A percentile compares a stretch with the other conserved stretches of the same genome.
Conservation (phyloP, 2,329 filamentous ascomycete genomes). For the Sarocladiaceae sp. region DNA sequence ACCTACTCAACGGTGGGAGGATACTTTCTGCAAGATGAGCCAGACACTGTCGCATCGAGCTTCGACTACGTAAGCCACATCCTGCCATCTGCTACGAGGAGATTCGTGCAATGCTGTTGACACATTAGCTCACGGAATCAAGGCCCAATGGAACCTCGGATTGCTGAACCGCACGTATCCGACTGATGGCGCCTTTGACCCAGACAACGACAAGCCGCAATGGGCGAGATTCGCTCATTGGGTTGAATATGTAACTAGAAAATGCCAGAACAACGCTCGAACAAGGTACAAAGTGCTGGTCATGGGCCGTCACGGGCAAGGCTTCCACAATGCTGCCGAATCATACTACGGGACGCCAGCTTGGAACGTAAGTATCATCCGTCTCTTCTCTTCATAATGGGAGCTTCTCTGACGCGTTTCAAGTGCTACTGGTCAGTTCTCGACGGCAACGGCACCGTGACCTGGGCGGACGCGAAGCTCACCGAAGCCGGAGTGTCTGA, state of each 20-base stretch:
- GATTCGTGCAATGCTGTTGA: neutral
- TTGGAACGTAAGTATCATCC: slow-evolving; percentile 50
- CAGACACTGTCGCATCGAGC: slow-evolving; percentile 43
- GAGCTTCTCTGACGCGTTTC: neutral
- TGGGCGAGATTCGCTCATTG: slow-evolving; percentile 61
- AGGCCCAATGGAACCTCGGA: slow-evolving; percentile 59
- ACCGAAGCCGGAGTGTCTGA: slow-evolving; percentile 51
- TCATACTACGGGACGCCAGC: slow-evolving; percentile 60
- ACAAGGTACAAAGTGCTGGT: slow-evolving; percentile 61
- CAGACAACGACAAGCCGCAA: slow-evolving; percentile 40
- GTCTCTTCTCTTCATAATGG: neutral
- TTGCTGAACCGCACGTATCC: slow-evolving; percentile 57
- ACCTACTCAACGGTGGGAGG: slow-evolving; percentile 55
- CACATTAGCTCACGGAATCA: neutral
- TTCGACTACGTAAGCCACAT: slow-evolving; percentile 55
- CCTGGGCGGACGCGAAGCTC: slow-evolving; percentile 59
- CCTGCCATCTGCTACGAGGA: neutral
- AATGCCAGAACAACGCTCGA: slow-evolving; percentile 27
- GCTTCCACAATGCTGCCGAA: slow-evolving; percentile 58
- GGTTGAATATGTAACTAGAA: slow-evolving; percentile 46
- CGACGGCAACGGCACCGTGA: slow-evolving; percentile 55
- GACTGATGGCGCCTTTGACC: slow-evolving; percentile 39
- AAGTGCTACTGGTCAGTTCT: slow-evolving; percentile 60
- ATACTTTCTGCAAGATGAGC: slow-evolving; percentile 59
- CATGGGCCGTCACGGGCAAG: slow-evolving; percentile 65